A percentile compares a stretch with the other conserved stretches of the same genome.
These are phyloP conservation scores for Tulasnella sp. DNA, from an alignment of 768 basidiomycete species.

Conservation along the genomic window DNA sequence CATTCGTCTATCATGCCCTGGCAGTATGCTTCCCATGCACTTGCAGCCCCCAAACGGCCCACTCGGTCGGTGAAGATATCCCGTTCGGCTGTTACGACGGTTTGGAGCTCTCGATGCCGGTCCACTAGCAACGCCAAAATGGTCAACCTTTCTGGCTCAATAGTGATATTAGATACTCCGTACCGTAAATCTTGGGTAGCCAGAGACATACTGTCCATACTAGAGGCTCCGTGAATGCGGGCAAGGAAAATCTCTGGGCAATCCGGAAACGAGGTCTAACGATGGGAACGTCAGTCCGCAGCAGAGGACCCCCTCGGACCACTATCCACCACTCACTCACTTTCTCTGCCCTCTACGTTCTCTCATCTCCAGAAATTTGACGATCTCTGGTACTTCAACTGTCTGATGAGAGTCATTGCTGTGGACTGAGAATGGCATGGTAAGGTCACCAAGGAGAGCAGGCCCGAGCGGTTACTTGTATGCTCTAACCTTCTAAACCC, in stretches of 20 bases:
- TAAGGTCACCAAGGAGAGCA: neutral
- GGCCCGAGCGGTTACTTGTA: neutral
- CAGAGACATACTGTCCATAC: constrained; percentile 4
- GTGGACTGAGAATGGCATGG: neutral
- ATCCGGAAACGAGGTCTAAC: neutral
- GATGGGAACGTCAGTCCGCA: neutral
- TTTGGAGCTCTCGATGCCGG: neutral
- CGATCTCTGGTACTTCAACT: neutral
- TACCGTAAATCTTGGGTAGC: neutral
- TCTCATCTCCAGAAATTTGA: neutral
- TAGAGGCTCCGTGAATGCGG: neutral
- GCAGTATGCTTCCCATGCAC: constrained; percentile 19
- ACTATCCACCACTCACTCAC: neutral
- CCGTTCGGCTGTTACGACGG: neutral
- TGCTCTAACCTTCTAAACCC: neutral
- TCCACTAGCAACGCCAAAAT: neutral
- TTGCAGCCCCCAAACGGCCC: constrained; percentile 13
- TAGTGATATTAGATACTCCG: neutral
- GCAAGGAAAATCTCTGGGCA: neutral
- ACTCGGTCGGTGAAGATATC: constrained; percentile 23
- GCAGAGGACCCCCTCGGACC: neutral
- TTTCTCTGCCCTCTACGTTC: constrained; percentile 2
- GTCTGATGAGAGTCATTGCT: neutral
- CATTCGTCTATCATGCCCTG: constrained; percentile 21
- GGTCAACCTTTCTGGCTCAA: neutral